Percentiles rank a stretch among this genome's conserved stretches.
Evolutionary conservation across 208 protist species (phyloP).

Genomic region (Leptomonas pyrrhocoris): DNA sequence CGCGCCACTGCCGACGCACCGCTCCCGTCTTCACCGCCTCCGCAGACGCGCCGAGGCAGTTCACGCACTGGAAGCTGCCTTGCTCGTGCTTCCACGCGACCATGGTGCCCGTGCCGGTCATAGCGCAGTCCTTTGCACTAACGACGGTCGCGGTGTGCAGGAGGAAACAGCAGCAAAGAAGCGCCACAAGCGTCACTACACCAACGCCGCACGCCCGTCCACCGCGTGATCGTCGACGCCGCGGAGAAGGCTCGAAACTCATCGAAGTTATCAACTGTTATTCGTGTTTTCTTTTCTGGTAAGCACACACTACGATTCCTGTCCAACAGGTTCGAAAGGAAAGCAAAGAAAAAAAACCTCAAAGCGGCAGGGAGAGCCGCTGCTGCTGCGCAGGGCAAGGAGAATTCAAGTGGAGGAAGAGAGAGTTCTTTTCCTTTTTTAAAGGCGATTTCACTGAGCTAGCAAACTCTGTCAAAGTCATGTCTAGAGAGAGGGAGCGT

Average conservation of each 20-base stretch:
- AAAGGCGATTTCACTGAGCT: no score
- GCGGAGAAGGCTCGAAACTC: not conserved
- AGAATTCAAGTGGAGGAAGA: no score
- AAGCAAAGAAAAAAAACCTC: constrained; percentile 2
- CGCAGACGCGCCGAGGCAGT: constrained; percentile 15
- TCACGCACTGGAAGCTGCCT: constrained; percentile 62
- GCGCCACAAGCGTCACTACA: not conserved
- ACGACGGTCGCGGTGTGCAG: no score
- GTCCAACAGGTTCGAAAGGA: not conserved
- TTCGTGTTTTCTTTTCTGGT: no score
- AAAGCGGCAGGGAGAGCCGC: not conserved
- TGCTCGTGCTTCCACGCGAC: constrained; percentile 65
- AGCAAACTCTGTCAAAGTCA: no score
- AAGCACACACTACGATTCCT: no score
- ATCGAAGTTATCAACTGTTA: no score
- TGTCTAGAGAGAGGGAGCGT: no score
- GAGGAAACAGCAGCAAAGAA: constrained; percentile 5
- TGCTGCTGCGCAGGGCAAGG: not conserved
- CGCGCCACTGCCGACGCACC: constrained; percentile 42
- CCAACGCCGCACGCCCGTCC: not conserved
- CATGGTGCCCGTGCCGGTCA: constrained; percentile 17
- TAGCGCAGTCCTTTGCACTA: constrained; percentile 56
- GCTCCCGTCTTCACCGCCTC: not conserved
- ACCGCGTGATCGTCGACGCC: not conserved
- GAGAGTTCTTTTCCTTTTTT: no score